Base-by-base conservation (phyloP, 768 basidiomycete genomes). In the Scleroderma bovista region DNA sequence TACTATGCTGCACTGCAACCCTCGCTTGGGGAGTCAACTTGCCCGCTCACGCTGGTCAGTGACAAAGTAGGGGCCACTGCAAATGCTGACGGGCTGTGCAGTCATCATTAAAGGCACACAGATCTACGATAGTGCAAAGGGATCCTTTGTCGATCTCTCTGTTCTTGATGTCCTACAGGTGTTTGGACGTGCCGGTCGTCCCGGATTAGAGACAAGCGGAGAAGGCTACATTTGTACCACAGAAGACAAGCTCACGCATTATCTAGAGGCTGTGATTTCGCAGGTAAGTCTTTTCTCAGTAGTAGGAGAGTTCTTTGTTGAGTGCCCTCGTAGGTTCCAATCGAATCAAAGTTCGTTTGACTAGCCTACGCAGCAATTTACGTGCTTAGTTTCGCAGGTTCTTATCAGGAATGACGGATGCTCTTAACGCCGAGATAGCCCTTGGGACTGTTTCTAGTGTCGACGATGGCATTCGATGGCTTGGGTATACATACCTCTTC, bases 11-110 rank as follows among this genome's bases (percentile, higher is more conserved):
- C 72, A 99, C 96, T 2, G 92, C 96, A 6, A 99, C 96, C 3
- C 76, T 99, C 38, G 96, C 96, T 5, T 99, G 96, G 96, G 96
- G 96, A 69, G 96, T 99, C 57, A 99, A 99, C 67, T 72, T 99
- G 54, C 96, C 96, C 31, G 96, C 96, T 16, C 95, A 98, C 69
- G 96, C 96, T 50, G 92, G 89, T 89, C 54, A 54, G 71, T 59
- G 46, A 48, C 54, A 48, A 39, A 52, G 50, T 40, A 36, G 47
- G 34, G 37, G n/a, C 47, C n/a, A 38, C 44, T 17, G 11, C 46
- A 47, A 44, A 50, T 20, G 44, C 41, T 51, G 36, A 54, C 46
- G 55, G 48, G 54, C 34, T 15, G 47, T 31, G 46, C 47, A 90
- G 94, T 96, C 47, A 70, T 96, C 55, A 97, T 96, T 72, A 99